A percentile compares a stretch with the other conserved stretches of the same genome.
Evolutionary conservation across 805 yeast genomes (phyloP).

Genomic region (Cephaloascus albidus): DNA sequence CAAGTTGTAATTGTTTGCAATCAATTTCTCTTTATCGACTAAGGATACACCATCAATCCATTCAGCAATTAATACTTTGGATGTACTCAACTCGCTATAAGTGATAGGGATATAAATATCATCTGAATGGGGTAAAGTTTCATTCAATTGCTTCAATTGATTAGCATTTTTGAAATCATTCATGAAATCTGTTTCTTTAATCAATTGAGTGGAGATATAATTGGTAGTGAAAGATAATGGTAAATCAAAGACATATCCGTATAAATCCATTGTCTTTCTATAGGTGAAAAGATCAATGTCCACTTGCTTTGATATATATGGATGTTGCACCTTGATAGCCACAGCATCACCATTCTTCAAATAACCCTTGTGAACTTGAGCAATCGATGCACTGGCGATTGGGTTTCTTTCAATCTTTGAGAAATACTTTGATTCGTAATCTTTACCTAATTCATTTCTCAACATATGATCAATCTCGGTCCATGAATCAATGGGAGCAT

Average conservation of each 20-base stretch:
- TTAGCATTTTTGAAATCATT: constrained; percentile 48
- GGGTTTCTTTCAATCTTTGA: constrained; percentile 43
- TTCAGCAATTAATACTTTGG: constrained; percentile 52
- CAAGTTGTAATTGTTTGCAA: constrained; percentile 26
- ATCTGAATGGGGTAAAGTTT: constrained; percentile 3
- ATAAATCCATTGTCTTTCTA: constrained; percentile 37
- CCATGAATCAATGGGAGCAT: constrained; percentile 59
- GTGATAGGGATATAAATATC: constrained; percentile 49
- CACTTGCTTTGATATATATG: constrained; percentile 51
- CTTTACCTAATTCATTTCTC: constrained; percentile 26
- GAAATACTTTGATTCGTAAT: constrained; percentile 30
- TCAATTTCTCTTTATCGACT: constrained; percentile 32
- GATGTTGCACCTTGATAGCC: constrained; percentile 62
- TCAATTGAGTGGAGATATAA: constrained; percentile 48
- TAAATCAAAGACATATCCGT: constrained; percentile 51
- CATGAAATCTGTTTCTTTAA: constrained; percentile 52
- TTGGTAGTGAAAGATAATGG: constrained; percentile 49
- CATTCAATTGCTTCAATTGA: constrained; percentile 11
- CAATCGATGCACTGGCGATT: constrained; percentile 68
- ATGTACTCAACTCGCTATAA: constrained; percentile 34
- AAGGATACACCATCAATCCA: constrained; percentile 71
- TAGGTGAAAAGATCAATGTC: constrained; percentile 54
- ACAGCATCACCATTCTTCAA: constrained; percentile 39
- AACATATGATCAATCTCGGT: constrained; percentile 28
- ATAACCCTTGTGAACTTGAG: constrained; percentile 55